Conservation (phyloP, 2,329 filamentous ascomycete species). For the Calonectria montana region DNA sequence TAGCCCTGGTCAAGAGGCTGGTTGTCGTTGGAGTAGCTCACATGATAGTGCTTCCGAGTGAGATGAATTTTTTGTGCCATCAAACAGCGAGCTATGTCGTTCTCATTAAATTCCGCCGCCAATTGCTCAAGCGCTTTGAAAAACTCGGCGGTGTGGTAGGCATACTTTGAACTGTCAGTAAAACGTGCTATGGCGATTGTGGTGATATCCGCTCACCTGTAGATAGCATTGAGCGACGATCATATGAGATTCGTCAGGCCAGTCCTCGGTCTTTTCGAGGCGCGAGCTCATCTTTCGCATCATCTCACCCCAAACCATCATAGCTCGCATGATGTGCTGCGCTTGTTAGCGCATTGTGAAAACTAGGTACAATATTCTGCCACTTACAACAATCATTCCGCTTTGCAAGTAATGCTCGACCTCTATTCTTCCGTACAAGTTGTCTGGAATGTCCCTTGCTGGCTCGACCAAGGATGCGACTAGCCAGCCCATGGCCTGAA, state of each 20-base stretch:
- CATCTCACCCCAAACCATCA: neutral
- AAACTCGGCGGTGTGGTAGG: neutral
- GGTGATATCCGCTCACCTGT: neutral
- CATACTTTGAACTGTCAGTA: neutral
- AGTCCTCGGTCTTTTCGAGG: neutral
- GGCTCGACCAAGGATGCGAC: neutral
- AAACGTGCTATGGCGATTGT: too few relatives aligned
- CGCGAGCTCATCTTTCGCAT: neutral
- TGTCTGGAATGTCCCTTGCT: neutral
- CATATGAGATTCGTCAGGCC: neutral
- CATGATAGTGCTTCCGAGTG: neutral
- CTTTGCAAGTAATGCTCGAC: neutral
- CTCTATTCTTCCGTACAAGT: neutral
- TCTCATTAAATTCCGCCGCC: neutral
- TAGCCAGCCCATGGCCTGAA: neutral
- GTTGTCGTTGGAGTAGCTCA: neutral
- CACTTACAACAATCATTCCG: constrained; percentile 5
- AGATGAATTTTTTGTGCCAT: neutral
- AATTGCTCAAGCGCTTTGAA: neutral
- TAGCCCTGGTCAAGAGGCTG: neutral
- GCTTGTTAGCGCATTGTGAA: neutral
- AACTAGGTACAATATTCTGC: neutral
- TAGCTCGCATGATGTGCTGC: neutral
- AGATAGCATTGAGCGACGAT: neutral
- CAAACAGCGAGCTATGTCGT: neutral